These are phyloP conservation scores for cucumber (Cucumis sativus) DNA, from an alignment of 306 rosid species.

Conservation along the genomic window Cucumber_9930_V3 NC_026658.2:10223001-10223500, in stretches of 20 bases:
- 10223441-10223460: conserved; percentile 5
- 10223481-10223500: conserved; percentile 6
- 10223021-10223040: no score
- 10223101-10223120: no score
- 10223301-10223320: conserved; percentile 11
- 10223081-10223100: no score
- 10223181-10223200: not conserved
- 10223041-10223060: no score
- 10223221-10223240: not conserved
- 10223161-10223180: no score
- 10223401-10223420: not conserved
- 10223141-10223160: no score
- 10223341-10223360: not conserved
- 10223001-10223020: no score
- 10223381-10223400: not conserved
- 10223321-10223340: conserved; percentile 12
- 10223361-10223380: not conserved
- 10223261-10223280: not conserved
- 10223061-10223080: no score
- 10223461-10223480: conserved; percentile 3
- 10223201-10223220: not conserved
- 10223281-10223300: conserved; percentile 20
- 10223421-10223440: conserved; percentile 3
- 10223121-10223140: no score
- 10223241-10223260: not conserved